Conservation (phyloP, 805 yeast genomes). For the Tetrapisispora pingtungensis region DNA sequence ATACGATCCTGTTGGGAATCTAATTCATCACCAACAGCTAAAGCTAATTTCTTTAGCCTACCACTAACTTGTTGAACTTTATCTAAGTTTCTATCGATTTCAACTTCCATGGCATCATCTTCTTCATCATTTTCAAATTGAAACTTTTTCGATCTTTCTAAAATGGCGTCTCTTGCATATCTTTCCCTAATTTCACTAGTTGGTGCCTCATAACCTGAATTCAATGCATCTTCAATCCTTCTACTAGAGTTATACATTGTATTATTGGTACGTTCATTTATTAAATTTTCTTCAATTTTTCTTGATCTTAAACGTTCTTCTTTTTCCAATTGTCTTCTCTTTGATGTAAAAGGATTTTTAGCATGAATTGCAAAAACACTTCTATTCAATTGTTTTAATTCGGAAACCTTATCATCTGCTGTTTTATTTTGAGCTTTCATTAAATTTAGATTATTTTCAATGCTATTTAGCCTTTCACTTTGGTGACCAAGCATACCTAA, state of each 20-base stretch:
- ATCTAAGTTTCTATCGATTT: constrained; percentile 71
- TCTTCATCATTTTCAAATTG: constrained; percentile 84
- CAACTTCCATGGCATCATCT: constrained; percentile 85
- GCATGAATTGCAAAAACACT: constrained; percentile 72
- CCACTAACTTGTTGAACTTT: constrained; percentile 59
- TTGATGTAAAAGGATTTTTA: constrained; percentile 81
- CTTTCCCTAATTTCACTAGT: constrained; percentile 23
- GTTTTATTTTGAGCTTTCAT: constrained; percentile 72
- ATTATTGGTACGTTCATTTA: constrained; percentile 49
- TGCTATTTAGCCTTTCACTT: constrained; percentile 67
- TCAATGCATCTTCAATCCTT: constrained; percentile 52
- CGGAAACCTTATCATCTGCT: constrained; percentile 73
- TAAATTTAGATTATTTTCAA: constrained; percentile 64
- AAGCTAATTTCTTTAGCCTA: constrained; percentile 62
- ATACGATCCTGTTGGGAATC: constrained; percentile 66
- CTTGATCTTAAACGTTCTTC: constrained; percentile 58
- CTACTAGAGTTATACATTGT: constrained; percentile 55
- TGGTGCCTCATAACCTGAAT: constrained; percentile 15
- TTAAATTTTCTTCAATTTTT: constrained; percentile 48
- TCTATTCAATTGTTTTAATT: constrained; percentile 67
- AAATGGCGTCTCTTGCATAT: constrained; percentile 29
- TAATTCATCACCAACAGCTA: constrained; percentile 65
- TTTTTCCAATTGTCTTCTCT: constrained; percentile 57
- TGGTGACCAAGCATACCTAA: constrained; percentile 87
- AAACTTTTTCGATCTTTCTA: constrained; percentile 50